These are phyloP conservation scores for Phialophora expanda DNA, from an alignment of 2,329 filamentous ascomycete species.

Conservation along the genomic window DNA sequence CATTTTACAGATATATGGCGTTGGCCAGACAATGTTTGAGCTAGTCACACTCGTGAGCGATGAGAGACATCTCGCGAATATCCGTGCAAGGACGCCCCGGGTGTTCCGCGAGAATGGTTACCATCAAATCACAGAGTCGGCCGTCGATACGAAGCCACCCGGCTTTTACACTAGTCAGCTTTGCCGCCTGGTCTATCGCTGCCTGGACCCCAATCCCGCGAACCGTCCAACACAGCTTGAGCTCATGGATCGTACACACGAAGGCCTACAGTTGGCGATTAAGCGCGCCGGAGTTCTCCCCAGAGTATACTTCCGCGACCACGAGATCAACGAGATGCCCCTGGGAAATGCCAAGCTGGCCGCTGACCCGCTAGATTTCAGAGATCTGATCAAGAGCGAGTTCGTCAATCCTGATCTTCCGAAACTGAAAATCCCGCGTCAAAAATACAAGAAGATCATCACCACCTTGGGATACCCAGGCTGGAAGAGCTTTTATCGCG, in stretches of 20 bases:
- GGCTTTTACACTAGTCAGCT: conserved; percentile 29
- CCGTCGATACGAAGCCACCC: conserved; percentile 17
- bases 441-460: conserved; percentile 4
- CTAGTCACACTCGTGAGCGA: conserved; percentile 17
- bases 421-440: conserved; percentile 14
- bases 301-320: conserved; percentile 31
- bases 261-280: conserved; percentile 20
- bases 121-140: conserved; percentile 24
- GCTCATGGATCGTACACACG: conserved; percentile 22
- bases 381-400: conserved; percentile 5
- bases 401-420: conserved; percentile 30
- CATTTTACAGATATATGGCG: conserved; percentile 23
- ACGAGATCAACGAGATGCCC: conserved; percentile 36
- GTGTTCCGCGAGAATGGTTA: conserved; percentile 22
- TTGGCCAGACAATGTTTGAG: conserved; percentile 24
- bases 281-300: conserved; percentile 4
- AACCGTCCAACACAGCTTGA: conserved; percentile 30
- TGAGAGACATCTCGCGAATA: neutral
- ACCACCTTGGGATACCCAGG: neutral
- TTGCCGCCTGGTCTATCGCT: conserved; percentile 24
- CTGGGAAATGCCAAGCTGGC: conserved; percentile 17
- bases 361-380: conserved; percentile 1
- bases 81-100: conserved; percentile 13
- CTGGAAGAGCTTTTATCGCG: conserved; percentile 20
- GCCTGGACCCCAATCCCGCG: conserved; percentile 30